Evolutionary conservation across 2,329 filamentous ascomycete genomes (phyloP).

Genomic region (Aspergillus thermomutatus): DNA sequence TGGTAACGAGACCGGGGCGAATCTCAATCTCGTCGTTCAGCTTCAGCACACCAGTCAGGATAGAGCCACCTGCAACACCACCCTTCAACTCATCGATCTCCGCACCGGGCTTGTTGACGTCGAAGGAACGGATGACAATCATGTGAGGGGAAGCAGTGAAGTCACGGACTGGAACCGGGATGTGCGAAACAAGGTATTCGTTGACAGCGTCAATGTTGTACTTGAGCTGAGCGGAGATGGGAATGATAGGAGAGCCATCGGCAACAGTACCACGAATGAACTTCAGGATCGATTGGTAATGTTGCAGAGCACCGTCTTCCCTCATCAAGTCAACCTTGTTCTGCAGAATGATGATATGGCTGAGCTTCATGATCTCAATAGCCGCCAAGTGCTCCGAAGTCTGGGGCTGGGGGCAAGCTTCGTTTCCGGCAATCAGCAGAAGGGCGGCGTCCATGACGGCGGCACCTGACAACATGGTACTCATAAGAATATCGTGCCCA

Average conservation of each 20-base stretch:
- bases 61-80: constrained; percentile 95
- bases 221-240: constrained; percentile 95
- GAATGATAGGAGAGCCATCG: constrained; percentile 91
- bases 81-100: constrained; percentile 98
- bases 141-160: constrained; percentile 92
- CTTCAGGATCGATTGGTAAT: constrained; percentile 96
- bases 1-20: constrained; percentile 94
- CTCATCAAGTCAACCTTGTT: constrained; percentile 99
- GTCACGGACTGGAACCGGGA: constrained; percentile 86
- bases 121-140: constrained; percentile 99
- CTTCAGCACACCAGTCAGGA: constrained; percentile 94
- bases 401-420: constrained; percentile 96
- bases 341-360: constrained; percentile 98
- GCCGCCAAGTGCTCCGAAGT: constrained; percentile 98
- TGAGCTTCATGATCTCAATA: constrained; percentile 99
- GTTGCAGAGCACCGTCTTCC: constrained; percentile 86
- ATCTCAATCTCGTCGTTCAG: constrained; percentile 98
- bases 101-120: constrained; percentile 99
- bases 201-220: constrained; percentile 99
- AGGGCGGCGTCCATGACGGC: constrained; percentile 99
- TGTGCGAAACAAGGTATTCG: constrained; percentile 91
- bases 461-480: constrained; percentile 98
- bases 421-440: constrained; percentile 94
- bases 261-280: constrained; percentile 98
- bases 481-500: constrained; percentile 99